These are phyloP conservation scores for Wallacemonas sp. DNA, from an alignment of 208 protist genomes.

Conservation along the genomic window DNA sequence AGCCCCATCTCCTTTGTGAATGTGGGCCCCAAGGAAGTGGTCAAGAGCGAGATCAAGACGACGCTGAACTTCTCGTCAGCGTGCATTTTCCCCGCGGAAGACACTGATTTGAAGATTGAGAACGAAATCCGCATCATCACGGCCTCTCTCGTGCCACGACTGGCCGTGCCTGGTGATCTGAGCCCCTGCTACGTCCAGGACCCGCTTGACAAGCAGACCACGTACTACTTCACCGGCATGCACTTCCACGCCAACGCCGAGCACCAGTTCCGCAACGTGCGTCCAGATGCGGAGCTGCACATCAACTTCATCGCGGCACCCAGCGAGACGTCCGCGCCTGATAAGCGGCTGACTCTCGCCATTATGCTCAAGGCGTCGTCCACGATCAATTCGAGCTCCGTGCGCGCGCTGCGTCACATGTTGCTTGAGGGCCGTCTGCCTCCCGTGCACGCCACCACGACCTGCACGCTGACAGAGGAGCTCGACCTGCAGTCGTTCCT, in stretches of 20 bases:
- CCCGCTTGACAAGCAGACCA: constrained; percentile 32
- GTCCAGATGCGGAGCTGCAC: constrained; percentile 74
- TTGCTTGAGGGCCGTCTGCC: constrained; percentile 60
- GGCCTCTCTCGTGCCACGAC: constrained; percentile 36
- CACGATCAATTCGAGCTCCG: constrained; percentile 52
- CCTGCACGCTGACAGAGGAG: constrained; percentile 57
- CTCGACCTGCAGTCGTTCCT: constrained; percentile 49
- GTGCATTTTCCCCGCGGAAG: constrained; percentile 50
- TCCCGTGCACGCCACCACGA: constrained; percentile 53
- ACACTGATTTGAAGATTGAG: constrained; percentile 56
- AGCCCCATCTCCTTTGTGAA: constrained; percentile 76
- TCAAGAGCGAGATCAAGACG: constrained; percentile 24
- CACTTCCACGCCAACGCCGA: constrained; percentile 67
- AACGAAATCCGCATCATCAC: constrained; percentile 55
- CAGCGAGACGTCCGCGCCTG: constrained; percentile 16
- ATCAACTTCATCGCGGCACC: constrained; percentile 41
- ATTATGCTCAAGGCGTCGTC: constrained; percentile 67
- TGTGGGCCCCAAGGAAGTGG: constrained; percentile 45
- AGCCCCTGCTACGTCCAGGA: constrained; percentile 60
- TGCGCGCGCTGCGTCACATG: constrained; percentile 62
- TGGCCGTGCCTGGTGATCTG: constrained; percentile 25
- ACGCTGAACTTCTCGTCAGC: constrained; percentile 54
- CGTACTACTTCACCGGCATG: constrained; percentile 60
- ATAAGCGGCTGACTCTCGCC: constrained; percentile 41
- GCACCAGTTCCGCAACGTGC: constrained; percentile 55